phyloP scores from a whole-genome alignment of 192 early-diverging fungal species.

The Podila verticillata region DNA sequence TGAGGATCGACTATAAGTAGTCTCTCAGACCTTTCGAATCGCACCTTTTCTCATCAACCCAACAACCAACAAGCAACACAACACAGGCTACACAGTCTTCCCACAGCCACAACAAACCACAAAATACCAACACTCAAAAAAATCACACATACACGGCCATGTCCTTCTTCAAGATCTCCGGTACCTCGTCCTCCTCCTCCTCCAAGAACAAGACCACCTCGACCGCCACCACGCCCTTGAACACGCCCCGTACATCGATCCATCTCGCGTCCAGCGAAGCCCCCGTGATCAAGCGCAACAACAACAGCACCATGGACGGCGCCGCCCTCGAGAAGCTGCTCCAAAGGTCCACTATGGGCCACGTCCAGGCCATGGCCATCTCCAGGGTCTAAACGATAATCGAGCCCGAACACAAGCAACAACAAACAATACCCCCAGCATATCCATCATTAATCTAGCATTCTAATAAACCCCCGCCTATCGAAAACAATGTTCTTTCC shows the following conservation, averaged over 20 bases:
- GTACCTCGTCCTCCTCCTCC: slow-evolving; percentile 1
- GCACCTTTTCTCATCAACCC: too few species aligned
- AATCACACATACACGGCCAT: not conserved
- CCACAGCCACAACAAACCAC: too few species aligned
- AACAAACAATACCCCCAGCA: not conserved
- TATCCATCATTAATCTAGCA: not conserved
- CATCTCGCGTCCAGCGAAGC: not conserved
- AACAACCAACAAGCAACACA: too few species aligned
- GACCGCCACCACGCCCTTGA: slow-evolving; percentile 6
- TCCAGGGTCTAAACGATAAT: not conserved
- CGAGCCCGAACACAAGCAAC: too few species aligned
- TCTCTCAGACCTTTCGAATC: too few species aligned
- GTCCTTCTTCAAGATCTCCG: slow-evolving; percentile 19
- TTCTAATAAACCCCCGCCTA: not conserved
- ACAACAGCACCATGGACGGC: not conserved
- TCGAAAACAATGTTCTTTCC: not conserved
- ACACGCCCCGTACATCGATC: slow-evolving; percentile 15
- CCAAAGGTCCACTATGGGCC: not conserved
- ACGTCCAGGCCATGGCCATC: slow-evolving; percentile 8
- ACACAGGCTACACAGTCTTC: too few species aligned
- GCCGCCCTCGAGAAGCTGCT: not conserved
- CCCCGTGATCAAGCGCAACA: too few species aligned
- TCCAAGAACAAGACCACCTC: slow-evolving; percentile 23
- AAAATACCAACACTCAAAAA: too few species aligned
- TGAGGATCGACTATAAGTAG: too few species aligned